Base-by-base conservation (phyloP, 352 stramenopile species). In the Phytopythium helicoides region DNA sequence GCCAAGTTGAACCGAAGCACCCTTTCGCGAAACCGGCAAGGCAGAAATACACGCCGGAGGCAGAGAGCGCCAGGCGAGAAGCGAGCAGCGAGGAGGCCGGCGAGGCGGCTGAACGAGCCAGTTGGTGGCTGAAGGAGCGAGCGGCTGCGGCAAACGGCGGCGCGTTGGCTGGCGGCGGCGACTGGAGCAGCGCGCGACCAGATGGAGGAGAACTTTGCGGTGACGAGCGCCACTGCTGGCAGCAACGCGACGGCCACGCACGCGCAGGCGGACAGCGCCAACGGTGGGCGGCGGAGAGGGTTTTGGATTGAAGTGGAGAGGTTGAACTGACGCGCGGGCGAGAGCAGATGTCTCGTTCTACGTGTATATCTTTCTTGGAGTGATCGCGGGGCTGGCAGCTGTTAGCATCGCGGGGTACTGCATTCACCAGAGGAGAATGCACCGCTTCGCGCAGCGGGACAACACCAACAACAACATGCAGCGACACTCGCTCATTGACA, bases 401-500 rank as follows among this genome's bases (percentile, higher is more conserved):
- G 56, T 60, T 16, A 80, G 64, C 51, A 31, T 89, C 37, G 37
- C 81, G 18, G 51, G 81, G 1, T 93, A 93, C 50, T 89, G 68
- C 56, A 64, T 80, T 47, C 81, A 92, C 37, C 80, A 86, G 46
- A 78, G 76, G 9, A 78, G 77, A 8, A 16, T 86, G 7, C 66
- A 59, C 19, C 78, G 68, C 0, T 89, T 81, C 35, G 64, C 83
- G 16, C 72, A 88, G 33, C 40, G 71, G 28, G 78, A 90, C 68
- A 93, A 91, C 41, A 62, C 60, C 58, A 87, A 87, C 64, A 93
- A 93, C 71, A 93, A 93, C 64, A 91, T 93, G 77, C 83, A 93
- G 66, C 76, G 83, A 12, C 73, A 93, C 54, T 88, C 85, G 38
- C 72, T 93, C 12, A 71, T 92, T 28, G 83, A 93, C 50, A 90